These are phyloP conservation scores for Heritiera fomes DNA, from an alignment of 345 rosid genomes.

Conservation along the genomic window DNA sequence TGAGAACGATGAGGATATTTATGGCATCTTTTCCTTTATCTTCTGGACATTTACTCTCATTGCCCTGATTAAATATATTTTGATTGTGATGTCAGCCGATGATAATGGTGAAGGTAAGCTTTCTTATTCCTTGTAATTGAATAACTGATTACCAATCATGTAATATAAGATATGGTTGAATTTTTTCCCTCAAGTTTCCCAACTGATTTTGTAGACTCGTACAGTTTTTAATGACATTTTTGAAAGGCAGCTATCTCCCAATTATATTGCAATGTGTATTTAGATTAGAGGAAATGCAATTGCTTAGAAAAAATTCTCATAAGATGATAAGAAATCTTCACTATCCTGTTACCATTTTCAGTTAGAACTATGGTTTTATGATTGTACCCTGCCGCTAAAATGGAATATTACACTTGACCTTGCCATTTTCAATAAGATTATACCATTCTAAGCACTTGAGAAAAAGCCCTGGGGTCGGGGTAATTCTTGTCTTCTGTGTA, in stretches of 20 bases:
- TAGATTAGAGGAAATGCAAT: too few relatives aligned
- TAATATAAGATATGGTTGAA: constrained; percentile 4
- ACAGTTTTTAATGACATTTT: not conserved
- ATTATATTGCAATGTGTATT: too few relatives aligned
- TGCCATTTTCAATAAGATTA: not conserved
- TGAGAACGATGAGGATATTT: constrained; percentile 74
- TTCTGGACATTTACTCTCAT: constrained; percentile 90
- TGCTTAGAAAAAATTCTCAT: too few relatives aligned
- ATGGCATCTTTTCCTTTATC: constrained; percentile 79
- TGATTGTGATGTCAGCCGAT: constrained; percentile 66
- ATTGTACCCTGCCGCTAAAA: too few relatives aligned
- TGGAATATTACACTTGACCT: not conserved
- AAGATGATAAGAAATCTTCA: too few relatives aligned
- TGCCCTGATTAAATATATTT: constrained; percentile 69
- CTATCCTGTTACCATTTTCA: too few relatives aligned
- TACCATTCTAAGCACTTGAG: not conserved
- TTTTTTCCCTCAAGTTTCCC: not conserved
- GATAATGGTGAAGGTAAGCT: constrained; percentile 86
- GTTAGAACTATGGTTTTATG: too few relatives aligned
- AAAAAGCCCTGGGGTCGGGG: not conserved
- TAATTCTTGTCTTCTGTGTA: not conserved
- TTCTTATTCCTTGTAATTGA: constrained; percentile 1
- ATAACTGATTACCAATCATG: not conserved
- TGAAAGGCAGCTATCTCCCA: not conserved
- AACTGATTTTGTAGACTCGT: not conserved